Evolutionary conservation across 257 asterid species (phyloP).

Genomic region (Apocynum venetum): DNA sequence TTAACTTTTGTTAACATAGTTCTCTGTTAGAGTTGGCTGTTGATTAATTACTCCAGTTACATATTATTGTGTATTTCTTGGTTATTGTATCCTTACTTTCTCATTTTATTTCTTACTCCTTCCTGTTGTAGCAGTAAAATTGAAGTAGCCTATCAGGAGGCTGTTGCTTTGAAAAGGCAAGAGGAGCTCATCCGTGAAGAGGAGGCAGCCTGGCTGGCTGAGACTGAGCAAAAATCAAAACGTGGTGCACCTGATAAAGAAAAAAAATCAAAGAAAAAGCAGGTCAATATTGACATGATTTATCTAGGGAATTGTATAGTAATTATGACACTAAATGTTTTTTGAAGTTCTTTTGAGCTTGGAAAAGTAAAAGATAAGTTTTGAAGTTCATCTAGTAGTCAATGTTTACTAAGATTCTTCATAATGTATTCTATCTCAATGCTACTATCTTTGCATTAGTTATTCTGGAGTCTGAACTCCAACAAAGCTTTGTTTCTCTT

Average conservation of each 20-base stretch:
- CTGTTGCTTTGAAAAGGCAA: constrained; percentile 83
- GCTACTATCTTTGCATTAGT: not conserved
- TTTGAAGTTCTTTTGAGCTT: not conserved
- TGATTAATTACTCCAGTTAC: not conserved
- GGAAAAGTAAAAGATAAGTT: not conserved
- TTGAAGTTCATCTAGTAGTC: not conserved
- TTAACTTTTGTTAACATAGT: not conserved
- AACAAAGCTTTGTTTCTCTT: not conserved
- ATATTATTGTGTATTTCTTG: not conserved
- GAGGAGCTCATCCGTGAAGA: constrained; percentile 96
- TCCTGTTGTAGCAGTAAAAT: constrained; percentile 53
- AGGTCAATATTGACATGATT: constrained; percentile 37
- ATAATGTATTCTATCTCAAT: not conserved
- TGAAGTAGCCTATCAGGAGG: constrained; percentile 87
- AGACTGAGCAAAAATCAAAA: constrained; percentile 64
- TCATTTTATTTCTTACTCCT: constrained; percentile 1
- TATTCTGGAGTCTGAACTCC: not conserved
- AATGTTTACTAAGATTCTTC: not conserved
- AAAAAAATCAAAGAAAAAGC: constrained; percentile 57
- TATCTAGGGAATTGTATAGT: not conserved
- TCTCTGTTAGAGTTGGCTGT: not conserved
- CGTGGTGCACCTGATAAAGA: constrained; percentile 68
- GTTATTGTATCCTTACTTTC: not conserved
- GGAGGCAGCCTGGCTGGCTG: constrained; percentile 88
- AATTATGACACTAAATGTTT: not conserved